phyloP scores from a whole-genome alignment of 2,329 filamentous ascomycete species.

The Fusarium veterinarium region DNA sequence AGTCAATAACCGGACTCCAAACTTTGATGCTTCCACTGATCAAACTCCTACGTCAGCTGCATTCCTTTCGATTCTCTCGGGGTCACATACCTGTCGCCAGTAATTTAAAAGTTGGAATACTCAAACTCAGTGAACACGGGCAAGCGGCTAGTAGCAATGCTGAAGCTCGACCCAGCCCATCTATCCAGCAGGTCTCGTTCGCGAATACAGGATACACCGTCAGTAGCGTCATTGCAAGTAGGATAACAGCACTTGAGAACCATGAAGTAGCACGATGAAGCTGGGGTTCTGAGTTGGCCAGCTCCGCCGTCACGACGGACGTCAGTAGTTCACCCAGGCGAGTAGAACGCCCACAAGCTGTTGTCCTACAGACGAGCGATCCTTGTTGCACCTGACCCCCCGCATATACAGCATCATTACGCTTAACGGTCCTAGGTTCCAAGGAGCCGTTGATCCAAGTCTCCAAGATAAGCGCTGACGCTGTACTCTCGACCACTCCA shows the following conservation, averaged over 20 bases:
- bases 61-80: fast-evolving
- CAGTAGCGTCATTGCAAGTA: fast-evolving
- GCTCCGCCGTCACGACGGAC: neutral
- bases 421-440: neutral
- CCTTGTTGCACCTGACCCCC: neutral
- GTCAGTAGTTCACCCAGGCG: neutral
- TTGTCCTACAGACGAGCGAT: fast-evolving
- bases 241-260: neutral
- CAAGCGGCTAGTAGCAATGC: neutral
- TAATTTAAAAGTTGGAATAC: neutral
- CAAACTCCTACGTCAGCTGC: neutral
- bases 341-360: neutral
- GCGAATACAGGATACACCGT: too few species aligned
- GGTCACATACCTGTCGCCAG: neutral
- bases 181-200: neutral
- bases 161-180: neutral
- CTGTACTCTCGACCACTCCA: neutral
- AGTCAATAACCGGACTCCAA: neutral
- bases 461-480: neutral
- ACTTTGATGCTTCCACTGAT: neutral
- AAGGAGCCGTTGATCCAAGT: neutral
- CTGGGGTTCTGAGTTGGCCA: neutral
- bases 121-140: neutral
- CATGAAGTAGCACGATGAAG: neutral
- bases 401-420: fast-evolving